Evolutionary conservation across 2,329 filamentous ascomycete genomes (phyloP).

Genomic region (Clarireedia paspali): DNA sequence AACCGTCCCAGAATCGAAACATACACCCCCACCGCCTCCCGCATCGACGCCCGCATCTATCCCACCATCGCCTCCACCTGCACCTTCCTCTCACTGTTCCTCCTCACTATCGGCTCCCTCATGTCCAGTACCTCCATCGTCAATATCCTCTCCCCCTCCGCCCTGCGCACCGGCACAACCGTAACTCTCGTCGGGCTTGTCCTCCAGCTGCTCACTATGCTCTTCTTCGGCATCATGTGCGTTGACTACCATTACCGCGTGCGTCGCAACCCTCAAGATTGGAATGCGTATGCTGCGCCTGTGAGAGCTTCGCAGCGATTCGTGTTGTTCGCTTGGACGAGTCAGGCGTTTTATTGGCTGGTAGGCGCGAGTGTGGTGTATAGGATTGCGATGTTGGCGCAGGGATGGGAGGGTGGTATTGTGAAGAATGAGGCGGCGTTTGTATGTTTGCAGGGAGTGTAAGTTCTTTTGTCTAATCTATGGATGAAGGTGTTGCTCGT

Average conservation of each 20-base stretch:
- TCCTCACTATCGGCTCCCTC: not conserved
- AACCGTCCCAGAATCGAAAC: not conserved
- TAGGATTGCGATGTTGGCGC: not conserved
- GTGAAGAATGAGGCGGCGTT: constrained; percentile 2
- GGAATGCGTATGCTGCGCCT: not conserved
- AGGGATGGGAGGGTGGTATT: not conserved
- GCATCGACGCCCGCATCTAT: not conserved
- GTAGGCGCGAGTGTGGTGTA: not conserved
- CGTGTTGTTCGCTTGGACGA: too few species aligned
- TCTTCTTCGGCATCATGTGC: not conserved
- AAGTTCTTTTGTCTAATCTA: not conserved
- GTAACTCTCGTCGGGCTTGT: not conserved
- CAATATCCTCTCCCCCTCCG: not conserved
- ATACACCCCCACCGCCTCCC: not conserved
- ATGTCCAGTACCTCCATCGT: not conserved
- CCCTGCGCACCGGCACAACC: not conserved
- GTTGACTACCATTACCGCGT: not conserved
- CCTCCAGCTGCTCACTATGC: not conserved
- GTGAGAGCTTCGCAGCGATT: not conserved
- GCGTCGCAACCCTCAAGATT: not conserved
- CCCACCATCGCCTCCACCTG: not conserved
- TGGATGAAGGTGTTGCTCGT: not conserved
- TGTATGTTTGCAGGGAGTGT: constrained; percentile 1
- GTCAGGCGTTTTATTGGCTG: not conserved
- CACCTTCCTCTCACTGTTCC: not conserved